phyloP scores from a whole-genome alignment of 2,329 filamentous ascomycete genomes.

The Colletotrichum sp. region DNA sequence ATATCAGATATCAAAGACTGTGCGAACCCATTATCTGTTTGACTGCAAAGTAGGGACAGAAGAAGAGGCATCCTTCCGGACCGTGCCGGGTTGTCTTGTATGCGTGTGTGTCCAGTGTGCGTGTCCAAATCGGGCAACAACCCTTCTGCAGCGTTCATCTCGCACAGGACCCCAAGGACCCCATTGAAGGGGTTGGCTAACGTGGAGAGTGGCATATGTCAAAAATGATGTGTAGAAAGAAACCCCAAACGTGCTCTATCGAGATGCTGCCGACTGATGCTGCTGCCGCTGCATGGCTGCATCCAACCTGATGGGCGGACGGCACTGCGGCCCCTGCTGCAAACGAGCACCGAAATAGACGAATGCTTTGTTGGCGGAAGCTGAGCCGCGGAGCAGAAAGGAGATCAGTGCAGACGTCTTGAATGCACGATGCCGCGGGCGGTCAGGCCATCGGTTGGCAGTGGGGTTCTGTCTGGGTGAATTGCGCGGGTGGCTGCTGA shows the following conservation, averaged over 20 bases:
- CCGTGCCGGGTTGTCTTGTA: background rate
- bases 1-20: background rate
- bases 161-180: background rate
- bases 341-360: background rate
- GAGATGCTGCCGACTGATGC: background rate
- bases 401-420: background rate
- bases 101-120: background rate
- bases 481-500: background rate
- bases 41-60: background rate
- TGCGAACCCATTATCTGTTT: background rate
- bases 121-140: background rate
- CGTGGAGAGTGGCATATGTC: background rate
- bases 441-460: background rate
- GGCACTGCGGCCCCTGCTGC: background rate
- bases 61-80: background rate
- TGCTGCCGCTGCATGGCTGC: background rate
- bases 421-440: background rate
- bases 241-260: background rate
- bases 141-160: background rate
- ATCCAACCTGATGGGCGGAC: background rate
- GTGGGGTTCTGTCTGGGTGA: background rate
- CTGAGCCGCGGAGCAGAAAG: background rate
- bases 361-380: background rate
- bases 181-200: background rate
- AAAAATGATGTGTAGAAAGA: background rate